Evolutionary conservation across 805 yeast genomes (phyloP).

Genomic region (Wickerhamomyces sydowiorum): DNA sequence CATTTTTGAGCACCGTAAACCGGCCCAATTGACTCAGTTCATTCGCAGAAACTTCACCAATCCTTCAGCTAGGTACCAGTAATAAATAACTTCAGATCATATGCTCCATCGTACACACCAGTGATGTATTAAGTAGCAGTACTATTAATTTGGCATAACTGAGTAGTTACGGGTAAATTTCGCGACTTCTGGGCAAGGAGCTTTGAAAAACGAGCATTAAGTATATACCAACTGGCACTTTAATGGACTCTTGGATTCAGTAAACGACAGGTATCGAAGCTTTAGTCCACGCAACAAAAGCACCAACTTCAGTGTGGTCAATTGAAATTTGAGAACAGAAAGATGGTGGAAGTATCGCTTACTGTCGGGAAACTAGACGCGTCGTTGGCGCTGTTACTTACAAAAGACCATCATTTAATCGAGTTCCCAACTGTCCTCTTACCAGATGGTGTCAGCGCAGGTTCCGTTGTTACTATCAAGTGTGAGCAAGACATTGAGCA

Average conservation of each 20-base stretch:
- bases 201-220: too few relatives aligned
- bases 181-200: background rate
- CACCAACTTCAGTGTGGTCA: background rate
- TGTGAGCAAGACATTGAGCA: slow-evolving; percentile 73
- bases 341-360: slow-evolving; percentile 82
- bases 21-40: too few relatives aligned
- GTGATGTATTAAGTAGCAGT: too few relatives aligned
- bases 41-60: too few relatives aligned
- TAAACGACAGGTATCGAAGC: background rate
- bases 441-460: slow-evolving; percentile 88
- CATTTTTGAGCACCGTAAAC: too few relatives aligned
- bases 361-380: slow-evolving; percentile 97
- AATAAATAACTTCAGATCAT: too few relatives aligned
- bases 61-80: too few relatives aligned
- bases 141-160: too few relatives aligned
- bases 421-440: slow-evolving; percentile 94
- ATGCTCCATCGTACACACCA: too few relatives aligned
- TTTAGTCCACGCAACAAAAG: background rate
- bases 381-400: slow-evolving; percentile 82
- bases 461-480: slow-evolving; percentile 80
- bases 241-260: background rate
- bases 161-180: background rate
- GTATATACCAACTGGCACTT: background rate
- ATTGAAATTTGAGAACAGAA: background rate
- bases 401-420: slow-evolving; percentile 88